These are phyloP conservation scores for Podospora tetraspora DNA, from an alignment of 495 filamentous ascomycete species.

Conservation along the genomic window DNA sequence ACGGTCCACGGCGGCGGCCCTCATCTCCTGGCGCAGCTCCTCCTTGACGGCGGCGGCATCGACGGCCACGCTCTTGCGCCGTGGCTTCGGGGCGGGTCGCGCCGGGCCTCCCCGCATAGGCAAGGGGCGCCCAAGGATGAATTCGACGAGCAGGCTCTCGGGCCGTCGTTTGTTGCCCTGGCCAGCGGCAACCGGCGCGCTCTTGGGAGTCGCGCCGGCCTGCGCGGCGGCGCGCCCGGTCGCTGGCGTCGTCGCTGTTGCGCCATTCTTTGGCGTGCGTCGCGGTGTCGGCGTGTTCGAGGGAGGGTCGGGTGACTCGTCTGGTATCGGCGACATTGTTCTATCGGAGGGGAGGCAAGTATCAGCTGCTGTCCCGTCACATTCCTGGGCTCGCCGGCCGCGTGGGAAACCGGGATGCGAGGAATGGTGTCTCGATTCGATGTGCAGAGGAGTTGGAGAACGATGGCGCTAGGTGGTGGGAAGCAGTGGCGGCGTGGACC, in stretches of 20 bases:
- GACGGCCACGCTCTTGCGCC: slow-evolving; percentile 37
- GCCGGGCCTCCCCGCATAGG: slow-evolving; percentile 37
- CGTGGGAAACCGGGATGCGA: background rate
- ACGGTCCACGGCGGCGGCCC: slow-evolving; percentile 40
- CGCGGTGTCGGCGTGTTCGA: slow-evolving; percentile 12
- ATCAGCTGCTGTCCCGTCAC: slow-evolving; percentile 19
- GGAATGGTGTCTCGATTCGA: background rate
- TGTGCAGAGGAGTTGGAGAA: background rate
- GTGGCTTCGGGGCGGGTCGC: slow-evolving; percentile 34
- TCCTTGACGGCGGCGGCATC: slow-evolving; percentile 37
- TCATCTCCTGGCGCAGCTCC: slow-evolving; percentile 46
- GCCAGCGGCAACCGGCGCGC: slow-evolving; percentile 35
- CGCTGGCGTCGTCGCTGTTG: slow-evolving; percentile 25
- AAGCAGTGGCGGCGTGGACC: background rate
- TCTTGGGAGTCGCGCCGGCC: slow-evolving; percentile 33
- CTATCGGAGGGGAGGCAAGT: slow-evolving; percentile 6
- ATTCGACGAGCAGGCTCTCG: slow-evolving; percentile 45
- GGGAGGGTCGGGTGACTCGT: slow-evolving; percentile 20
- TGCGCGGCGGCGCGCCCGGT: slow-evolving; percentile 22
- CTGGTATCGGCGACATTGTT: slow-evolving; percentile 28
- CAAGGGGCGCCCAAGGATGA: slow-evolving; percentile 49
- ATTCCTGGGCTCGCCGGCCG: slow-evolving; percentile 13
- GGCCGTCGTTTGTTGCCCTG: slow-evolving; percentile 39
- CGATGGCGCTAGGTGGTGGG: no score
- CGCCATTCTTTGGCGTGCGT: slow-evolving; percentile 22